phyloP scores from a whole-genome alignment of 108 stramenopile genomes.

The Chaetoceros tenuissimus region DNA sequence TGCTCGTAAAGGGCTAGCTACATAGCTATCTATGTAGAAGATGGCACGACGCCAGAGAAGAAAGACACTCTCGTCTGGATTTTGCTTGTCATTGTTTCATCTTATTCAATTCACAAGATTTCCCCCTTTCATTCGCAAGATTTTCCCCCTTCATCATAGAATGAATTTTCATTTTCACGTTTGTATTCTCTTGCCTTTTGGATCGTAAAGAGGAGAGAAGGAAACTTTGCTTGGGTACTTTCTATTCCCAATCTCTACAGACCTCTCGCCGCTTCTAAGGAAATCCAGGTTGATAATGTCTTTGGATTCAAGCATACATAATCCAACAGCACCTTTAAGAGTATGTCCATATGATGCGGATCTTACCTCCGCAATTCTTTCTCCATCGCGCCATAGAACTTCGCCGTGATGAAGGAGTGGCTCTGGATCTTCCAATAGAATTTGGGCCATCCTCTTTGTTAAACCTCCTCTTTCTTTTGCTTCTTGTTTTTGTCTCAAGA shows the following conservation, averaged over 20 bases:
- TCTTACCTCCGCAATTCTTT: constrained; percentile 48
- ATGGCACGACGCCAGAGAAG: too few species aligned
- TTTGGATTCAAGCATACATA: constrained; percentile 40
- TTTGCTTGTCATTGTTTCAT: too few species aligned
- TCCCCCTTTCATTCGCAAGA: too few species aligned
- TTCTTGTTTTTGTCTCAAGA: constrained; percentile 19
- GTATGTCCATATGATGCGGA: constrained; percentile 57
- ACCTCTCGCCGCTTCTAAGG: constrained; percentile 35
- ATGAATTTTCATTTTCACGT: too few species aligned
- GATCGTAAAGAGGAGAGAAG: constrained; percentile 55
- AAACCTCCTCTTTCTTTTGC: constrained; percentile 32
- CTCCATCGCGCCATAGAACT: constrained; percentile 58
- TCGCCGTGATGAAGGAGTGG: constrained; percentile 63
- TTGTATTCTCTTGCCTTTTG: constrained; percentile 33
- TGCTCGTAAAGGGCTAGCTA: too few species aligned
- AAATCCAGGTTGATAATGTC: constrained; percentile 23
- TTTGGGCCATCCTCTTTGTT: constrained; percentile 29
- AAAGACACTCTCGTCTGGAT: too few species aligned
- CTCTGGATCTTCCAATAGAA: constrained; percentile 29
- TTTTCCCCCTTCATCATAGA: too few species aligned
- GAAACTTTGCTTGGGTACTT: constrained; percentile 38
- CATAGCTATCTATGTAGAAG: too few species aligned
- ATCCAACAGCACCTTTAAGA: constrained; percentile 57
- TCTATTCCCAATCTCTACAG: constrained; percentile 42
- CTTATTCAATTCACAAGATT: too few species aligned